Base-by-base conservation (phyloP, 805 yeast species). In the Saturnispora sekii region DNA sequence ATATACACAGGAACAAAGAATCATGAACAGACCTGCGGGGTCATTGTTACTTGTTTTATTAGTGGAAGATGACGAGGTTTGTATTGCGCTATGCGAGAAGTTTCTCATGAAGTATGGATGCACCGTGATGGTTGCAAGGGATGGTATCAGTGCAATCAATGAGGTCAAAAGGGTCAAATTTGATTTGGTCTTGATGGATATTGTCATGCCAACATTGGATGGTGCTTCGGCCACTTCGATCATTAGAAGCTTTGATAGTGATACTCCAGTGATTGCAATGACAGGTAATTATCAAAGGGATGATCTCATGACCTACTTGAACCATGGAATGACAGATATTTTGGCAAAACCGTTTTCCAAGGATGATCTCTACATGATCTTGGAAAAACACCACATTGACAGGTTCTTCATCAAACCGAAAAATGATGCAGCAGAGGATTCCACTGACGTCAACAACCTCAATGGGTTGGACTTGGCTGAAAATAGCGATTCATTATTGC, bases 331-430 rank as follows among this genome's bases (percentile, higher is more conserved):
- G 86, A 81, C 85, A 47, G 96, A 87, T 62, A 86, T 93, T 32
- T 68, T 93, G 51, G 95, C 95, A 4, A 87, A 93, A 58, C 98
- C 98, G 1, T 93, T 93, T 60, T 83, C 95, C 2, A 87, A 84
- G 58, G 85, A 81, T 52, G 95, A 86, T 58, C 68, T 93, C 46
- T 84, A 81, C 57, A 70, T 79, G 49, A 85, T 88, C 57, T 66
- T 90, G 44, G 79, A 83, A 51, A 83, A 88, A 54, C 87, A 84
- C 59, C 68, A 83, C 43, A 72, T 76, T 46, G 69, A 74, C 29
- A 66, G 55, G n/a, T 48, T 48, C 40, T 51, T 59, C 40, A 55
- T 56, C 10, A 55, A 53, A 29, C 60, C 60, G 2, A 36, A 35
- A 21, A 21, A 43, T 3, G 26, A 33, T 21, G 38, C 21, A n/a